A percentile compares a stretch with the other conserved stretches of the same genome.
These are phyloP conservation scores for Cercospora sp. DNA, from an alignment of 2,329 filamentous ascomycete genomes.

Conservation along the genomic window DNA sequence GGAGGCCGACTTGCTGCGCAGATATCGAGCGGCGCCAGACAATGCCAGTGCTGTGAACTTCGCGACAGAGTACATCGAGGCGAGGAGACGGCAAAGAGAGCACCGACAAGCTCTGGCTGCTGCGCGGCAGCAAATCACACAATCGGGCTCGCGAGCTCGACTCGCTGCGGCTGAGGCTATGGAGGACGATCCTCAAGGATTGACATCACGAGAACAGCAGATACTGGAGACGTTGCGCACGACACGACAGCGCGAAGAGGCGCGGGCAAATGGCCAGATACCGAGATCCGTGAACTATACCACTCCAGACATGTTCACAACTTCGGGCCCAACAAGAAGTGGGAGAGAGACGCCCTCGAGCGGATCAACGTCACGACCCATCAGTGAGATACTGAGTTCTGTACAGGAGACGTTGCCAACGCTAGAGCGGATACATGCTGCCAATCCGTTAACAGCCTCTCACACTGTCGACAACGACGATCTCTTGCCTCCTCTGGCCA, in stretches of 20 bases:
- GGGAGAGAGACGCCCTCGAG: conserved; percentile 20
- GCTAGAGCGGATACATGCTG: conserved; percentile 32
- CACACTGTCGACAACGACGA: conserved; percentile 14
- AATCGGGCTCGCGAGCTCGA: conserved; percentile 11
- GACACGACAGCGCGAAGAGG: conserved; percentile 46
- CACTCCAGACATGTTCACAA: conserved; percentile 35
- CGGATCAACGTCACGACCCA: conserved; percentile 24
- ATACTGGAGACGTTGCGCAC: conserved; percentile 49
- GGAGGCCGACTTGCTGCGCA: conserved; percentile 48
- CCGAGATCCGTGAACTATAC: conserved; percentile 49
- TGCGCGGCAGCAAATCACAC: conserved; percentile 13
- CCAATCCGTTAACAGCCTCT: conserved; percentile 16
- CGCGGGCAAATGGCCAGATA: conserved; percentile 39
- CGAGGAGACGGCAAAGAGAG: conserved; percentile 39
- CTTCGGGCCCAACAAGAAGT: conserved; percentile 12
- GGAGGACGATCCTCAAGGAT: conserved; percentile 46
- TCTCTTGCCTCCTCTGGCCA: conserved; percentile 18
- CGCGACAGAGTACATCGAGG: conserved; percentile 47
- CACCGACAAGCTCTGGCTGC: conserved; percentile 39
- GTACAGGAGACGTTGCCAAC: conserved; percentile 34
- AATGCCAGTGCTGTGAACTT: conserved; percentile 43
- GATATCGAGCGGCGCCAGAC: conserved; percentile 45
- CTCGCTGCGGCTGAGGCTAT: conserved; percentile 4
- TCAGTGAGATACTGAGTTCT: conserved; percentile 31
- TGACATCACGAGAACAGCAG: conserved; percentile 49